Evolutionary conservation across 768 basidiomycete species (phyloP).

Genomic region (Termitomyces sp.): DNA sequence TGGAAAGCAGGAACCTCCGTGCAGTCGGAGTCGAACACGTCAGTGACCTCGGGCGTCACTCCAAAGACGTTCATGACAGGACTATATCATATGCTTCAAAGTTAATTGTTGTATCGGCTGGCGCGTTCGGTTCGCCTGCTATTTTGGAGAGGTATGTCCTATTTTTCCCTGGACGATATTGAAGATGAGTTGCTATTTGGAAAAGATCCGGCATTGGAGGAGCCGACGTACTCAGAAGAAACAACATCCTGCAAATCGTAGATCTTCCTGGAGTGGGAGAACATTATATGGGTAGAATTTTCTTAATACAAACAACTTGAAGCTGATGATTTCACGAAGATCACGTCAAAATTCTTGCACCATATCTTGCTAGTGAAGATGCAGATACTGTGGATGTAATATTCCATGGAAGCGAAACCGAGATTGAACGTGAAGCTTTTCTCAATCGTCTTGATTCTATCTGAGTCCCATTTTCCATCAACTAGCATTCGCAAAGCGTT

Average conservation of each 20-base stretch:
- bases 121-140: constrained; percentile 52
- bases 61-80: constrained; percentile 16
- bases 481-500: constrained; percentile 13
- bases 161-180: not conserved
- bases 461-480: not conserved
- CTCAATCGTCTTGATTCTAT: not conserved
- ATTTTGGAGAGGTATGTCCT: constrained; percentile 46
- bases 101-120: constrained; percentile 47
- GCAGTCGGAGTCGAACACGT: constrained; percentile 54
- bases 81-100: constrained; percentile 34
- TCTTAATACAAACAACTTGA: not conserved
- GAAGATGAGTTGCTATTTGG: not conserved
- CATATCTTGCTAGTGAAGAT: constrained; percentile 41
- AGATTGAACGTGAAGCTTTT: constrained; percentile 34
- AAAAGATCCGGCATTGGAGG: constrained; percentile 64
- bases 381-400: constrained; percentile 47
- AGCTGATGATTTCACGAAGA: constrained; percentile 24
- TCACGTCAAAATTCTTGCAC: constrained; percentile 32
- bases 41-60: constrained; percentile 28
- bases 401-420: constrained; percentile 34
- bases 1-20: constrained; percentile 27
- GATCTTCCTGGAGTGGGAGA: constrained; percentile 81
- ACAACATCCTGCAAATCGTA: constrained; percentile 46
- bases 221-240: constrained; percentile 37
- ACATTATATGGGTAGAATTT: constrained; percentile 47